Base-by-base conservation (phyloP, 1,284 basidiomycete genomes). In the Tilletia horrida region DNA sequence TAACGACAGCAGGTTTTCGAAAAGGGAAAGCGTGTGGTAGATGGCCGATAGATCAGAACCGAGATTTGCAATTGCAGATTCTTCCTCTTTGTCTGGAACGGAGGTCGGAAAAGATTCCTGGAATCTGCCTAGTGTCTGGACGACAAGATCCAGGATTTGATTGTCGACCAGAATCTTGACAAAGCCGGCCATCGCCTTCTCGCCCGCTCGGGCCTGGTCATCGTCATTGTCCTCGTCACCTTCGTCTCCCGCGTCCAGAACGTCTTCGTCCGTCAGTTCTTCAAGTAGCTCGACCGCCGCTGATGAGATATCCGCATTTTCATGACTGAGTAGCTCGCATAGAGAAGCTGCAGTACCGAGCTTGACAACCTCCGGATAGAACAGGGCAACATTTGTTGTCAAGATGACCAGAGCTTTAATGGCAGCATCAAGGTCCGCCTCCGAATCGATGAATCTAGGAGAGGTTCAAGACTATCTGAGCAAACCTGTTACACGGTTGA, bases 181-280 rank as follows among this genome's bases (percentile, higher is more conserved):
- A 29, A 66, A 81, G 66, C 25, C 29, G 18, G 62, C 63, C 45
- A 40, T 62, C 4, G 42, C 44, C 66, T 11, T 40, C 50, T 45
- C 48, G 40, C 3, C 52, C 69, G 3, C 66, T 66, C 83, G 1
- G 88, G 87, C 50, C 50, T 86, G 86, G n/a, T 86, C 85, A n/a
- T 85, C 85, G 64, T 88, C 83, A 18, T 87, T 87, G 18, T 85
- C 87, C 2, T 87, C 87, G n/a, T 89, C 88, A 1, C 45, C 27
- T 16, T 88, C 88, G 9, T 89, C 89, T 6, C 84, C 87, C 66
- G 89, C 90, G 47, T 90, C 89, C 1, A 91, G 89, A 1, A 92
- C 91, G 78, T 98, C 95, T 81, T 97, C 95, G 76, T 98, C 95
- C 0, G 93, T 95, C 68, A 97, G 85, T 82, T 98, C 96, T 76